Base-by-base conservation (phyloP, 2,329 filamentous ascomycete genomes). In the Penicillium aurantiogriseum region DNA sequence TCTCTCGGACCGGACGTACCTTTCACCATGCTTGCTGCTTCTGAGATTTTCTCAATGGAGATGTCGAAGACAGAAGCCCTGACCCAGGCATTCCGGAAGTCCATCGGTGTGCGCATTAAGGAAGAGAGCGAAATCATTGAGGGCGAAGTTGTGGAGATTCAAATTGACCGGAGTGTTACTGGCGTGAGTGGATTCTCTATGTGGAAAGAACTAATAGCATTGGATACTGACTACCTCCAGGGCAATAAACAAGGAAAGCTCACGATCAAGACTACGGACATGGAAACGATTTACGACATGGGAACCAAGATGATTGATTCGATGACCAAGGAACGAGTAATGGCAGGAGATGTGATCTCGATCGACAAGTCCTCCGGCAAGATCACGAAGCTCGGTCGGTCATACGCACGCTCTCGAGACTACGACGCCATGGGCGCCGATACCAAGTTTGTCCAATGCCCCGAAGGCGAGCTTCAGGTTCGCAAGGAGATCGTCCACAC, bases 241-340 rank as follows among this genome's bases (percentile, higher is more conserved):
- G 91, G 90, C 66, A 95, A 94, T 71, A 99, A 97, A 82, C 93
- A 97, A 82, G 94, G 94, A 71, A 99, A 99, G 79, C 87, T 99
- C 63, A 99, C 94, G 21, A 96, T 99, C 80, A 99, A 99, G 80
- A 99, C 94, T 11, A 97, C 93, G 57, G 94, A 99, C 76, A 99
- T 99, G 94, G 94, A 99, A 78, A 96, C 94, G 13, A 90, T 99
- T 65, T 99, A 97, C 79, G 94, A 99, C 71, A 97, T 99, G 92
- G 94, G 94, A 64, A 93, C 90, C 66, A 97, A 97, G 80, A 97
- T 99, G 94, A 99, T 99, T 66, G 94, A 99, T 73, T 92, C 92
- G 64, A 97, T 99, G 92, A 97, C 92, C 66, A 97, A 97, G 79
- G 94, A 99, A 81, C 93, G 95, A 69, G 91, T 99, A 64, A 96